Evolutionary conservation across 202 grass and related monocot genomes (phyloP), one percentile per base, ranked within the genome.

Genomic region (Cymbopogon flexuosus): DNA sequence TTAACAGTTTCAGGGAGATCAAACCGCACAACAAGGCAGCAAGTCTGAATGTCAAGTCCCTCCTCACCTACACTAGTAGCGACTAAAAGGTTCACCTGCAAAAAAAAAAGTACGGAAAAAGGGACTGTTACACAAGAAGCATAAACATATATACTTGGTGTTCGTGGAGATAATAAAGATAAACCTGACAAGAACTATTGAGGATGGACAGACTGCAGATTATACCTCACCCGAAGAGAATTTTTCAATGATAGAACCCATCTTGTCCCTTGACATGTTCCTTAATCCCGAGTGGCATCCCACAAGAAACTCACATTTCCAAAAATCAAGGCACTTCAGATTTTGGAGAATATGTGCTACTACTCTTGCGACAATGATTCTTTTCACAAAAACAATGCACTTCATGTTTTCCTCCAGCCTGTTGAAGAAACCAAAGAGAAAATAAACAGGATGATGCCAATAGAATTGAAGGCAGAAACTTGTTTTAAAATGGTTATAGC

Each of bases 331-430:
- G 84, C 58, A 83, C 84, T 83, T 87, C 77, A 97, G 72, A 7
- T 87, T 92, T 63, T 31, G 66, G 64, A 97, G 88, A 86, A 94
- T 81, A 70, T 85, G 47, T 81, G 88, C 72, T 68, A 97, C 82
- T 64, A 88, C 81, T 90, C 73, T 91, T 68, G 91, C 91, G 5
- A 91, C 81, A 59, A 90, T 87, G 19, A 77, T 92, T 85, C 94
- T 92, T 91, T 94, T 97, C 84, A 97, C 94, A 68, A 97, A 97
- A 78, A 97, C 76, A 85, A 97, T 97, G 54, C 94, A 97, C 79
- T 97, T 97, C 78, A 68, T 92, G 57, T 77, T 80, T 67, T 89
- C 89, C 81, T 90, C 60, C 36, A 85, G 69, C 83, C 89, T 63
- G 88, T 42, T 72, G 10, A 83, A 89, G 34, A 86, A 85, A 85